Percentiles rank a stretch among this genome's conserved stretches.
phyloP scores from a whole-genome alignment of 371 early-diverging fungal species.

The Actinomucor elegans region DNA sequence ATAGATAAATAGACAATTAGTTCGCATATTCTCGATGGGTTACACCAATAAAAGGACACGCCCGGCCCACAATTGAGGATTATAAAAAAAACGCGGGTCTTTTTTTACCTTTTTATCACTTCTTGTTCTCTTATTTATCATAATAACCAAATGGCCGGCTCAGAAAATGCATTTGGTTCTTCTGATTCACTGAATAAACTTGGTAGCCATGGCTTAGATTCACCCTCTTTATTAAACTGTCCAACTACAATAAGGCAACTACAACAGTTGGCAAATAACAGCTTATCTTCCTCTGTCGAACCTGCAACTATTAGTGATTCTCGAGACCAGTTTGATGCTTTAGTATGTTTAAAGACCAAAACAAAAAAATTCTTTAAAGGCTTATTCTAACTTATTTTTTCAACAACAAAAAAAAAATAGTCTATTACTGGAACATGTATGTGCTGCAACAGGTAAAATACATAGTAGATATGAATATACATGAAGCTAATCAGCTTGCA shows the following conservation, averaged over 20 bases:
- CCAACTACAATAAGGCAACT: background rate
- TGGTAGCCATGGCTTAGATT: background rate
- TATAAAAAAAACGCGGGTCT: too few relatives aligned
- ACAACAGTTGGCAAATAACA: background rate
- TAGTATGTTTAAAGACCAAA: slow-evolving; percentile 7
- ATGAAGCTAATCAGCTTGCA: slow-evolving; percentile 19
- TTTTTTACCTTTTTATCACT: slow-evolving; percentile 1
- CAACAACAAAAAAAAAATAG: slow-evolving; percentile 1
- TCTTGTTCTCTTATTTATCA: background rate
- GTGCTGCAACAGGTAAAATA: slow-evolving; percentile 56
- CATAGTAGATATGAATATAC: background rate
- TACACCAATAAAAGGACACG: too few relatives aligned
- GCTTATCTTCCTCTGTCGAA: slow-evolving; percentile 12
- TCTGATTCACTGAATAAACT: background rate
- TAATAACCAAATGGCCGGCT: slow-evolving; percentile 4
- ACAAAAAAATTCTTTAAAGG: too few relatives aligned
- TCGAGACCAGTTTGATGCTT: slow-evolving; percentile 2
- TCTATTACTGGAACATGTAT: slow-evolving; percentile 46
- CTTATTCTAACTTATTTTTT: background rate
- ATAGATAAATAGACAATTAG: background rate
- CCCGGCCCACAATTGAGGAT: too few relatives aligned
- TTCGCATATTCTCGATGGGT: too few relatives aligned
- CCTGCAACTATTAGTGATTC: slow-evolving; percentile 15
- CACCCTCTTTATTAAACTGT: background rate
- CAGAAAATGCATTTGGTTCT: slow-evolving; percentile 7